A percentile compares a stretch with the other conserved stretches of the same genome.
These are phyloP conservation scores for Kandelia obovata DNA, from an alignment of 345 rosid genomes.

Conservation along the genomic window DNA sequence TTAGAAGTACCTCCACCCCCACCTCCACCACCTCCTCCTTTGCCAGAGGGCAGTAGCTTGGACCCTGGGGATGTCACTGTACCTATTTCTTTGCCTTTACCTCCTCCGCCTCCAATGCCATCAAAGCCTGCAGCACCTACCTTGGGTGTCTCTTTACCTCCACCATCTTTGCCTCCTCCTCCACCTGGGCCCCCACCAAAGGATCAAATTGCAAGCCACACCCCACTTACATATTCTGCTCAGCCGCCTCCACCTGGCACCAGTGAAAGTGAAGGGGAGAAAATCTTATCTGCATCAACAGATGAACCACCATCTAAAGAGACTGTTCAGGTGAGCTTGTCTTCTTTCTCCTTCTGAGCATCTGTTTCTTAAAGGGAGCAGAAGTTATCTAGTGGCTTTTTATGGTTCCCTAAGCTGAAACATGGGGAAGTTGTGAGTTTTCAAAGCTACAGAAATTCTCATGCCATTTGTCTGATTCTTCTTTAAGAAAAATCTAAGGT, in stretches of 20 bases:
- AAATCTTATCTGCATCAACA: constrained; percentile 33
- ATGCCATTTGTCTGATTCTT: too few species aligned
- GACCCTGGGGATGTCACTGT: constrained; percentile 43
- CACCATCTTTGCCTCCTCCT: constrained; percentile 67
- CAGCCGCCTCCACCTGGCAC: constrained; percentile 64
- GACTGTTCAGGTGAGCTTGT: constrained; percentile 41
- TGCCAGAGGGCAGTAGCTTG: constrained; percentile 45
- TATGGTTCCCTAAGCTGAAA: neutral
- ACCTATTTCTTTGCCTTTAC: constrained; percentile 66
- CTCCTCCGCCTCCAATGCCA: constrained; percentile 87
- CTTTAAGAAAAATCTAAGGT: too few species aligned
- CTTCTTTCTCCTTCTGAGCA: constrained; percentile 1
- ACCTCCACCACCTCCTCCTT: constrained; percentile 67
- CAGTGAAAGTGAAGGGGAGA: constrained; percentile 40
- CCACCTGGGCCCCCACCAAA: constrained; percentile 91
- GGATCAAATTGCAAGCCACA: constrained; percentile 46
- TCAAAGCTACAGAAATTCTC: too few species aligned
- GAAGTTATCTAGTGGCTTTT: neutral
- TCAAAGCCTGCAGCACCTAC: constrained; percentile 46
- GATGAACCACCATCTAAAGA: constrained; percentile 48
- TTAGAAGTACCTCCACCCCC: constrained; percentile 56
- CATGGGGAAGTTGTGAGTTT: neutral
- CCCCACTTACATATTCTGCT: constrained; percentile 54
- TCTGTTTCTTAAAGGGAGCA: neutral
- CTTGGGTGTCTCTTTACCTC: constrained; percentile 56